Conservation (phyloP, 2,329 filamentous ascomycete genomes). For the Ceratocystis harringtonii region DNA sequence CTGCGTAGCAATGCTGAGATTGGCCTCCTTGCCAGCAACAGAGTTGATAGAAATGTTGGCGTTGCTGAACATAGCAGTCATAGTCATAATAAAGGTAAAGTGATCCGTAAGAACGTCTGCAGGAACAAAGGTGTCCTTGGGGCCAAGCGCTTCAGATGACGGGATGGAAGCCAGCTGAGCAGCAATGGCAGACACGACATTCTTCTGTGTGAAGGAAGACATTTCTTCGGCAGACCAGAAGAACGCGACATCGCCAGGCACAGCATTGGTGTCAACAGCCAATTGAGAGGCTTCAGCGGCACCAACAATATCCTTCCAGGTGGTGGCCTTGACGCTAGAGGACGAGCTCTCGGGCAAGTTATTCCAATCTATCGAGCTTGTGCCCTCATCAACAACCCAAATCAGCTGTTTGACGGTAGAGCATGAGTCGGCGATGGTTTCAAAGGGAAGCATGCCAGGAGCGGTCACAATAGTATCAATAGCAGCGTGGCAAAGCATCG, state of each 20-base stretch:
- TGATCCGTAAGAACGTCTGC: slow-evolving; percentile 67
- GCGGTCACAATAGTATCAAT: slow-evolving; percentile 73
- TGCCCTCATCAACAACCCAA: slow-evolving; percentile 87
- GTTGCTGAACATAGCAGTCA: slow-evolving; percentile 73
- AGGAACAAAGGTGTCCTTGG: slow-evolving; percentile 69
- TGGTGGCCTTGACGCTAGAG: slow-evolving; percentile 62
- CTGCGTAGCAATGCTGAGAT: slow-evolving; percentile 57
- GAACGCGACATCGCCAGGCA: slow-evolving; percentile 43
- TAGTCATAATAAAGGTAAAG: slow-evolving; percentile 63
- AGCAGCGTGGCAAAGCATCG: slow-evolving; percentile 55
- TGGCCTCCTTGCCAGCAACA: slow-evolving; percentile 57
- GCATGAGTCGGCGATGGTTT: slow-evolving; percentile 53
- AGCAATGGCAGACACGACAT: slow-evolving; percentile 75
- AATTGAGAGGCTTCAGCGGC: slow-evolving; percentile 47
- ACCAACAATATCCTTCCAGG: slow-evolving; percentile 82
- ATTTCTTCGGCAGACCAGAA: slow-evolving; percentile 60
- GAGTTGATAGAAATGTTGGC: slow-evolving; percentile 78
- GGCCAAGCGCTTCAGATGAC: slow-evolving; percentile 53
- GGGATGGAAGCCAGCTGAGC: slow-evolving; percentile 65
- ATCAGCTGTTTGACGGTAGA: slow-evolving; percentile 61
- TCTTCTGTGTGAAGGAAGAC: slow-evolving; percentile 66
- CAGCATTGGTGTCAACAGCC: slow-evolving; percentile 42
- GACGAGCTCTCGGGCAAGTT: slow-evolving; percentile 66
- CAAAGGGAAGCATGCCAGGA: slow-evolving; percentile 74
- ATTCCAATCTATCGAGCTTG: slow-evolving; percentile 88